A percentile compares a stretch with the other conserved stretches of the same genome.
Conservation (phyloP, 768 basidiomycete genomes). For the Tephrocybe rancida region DNA sequence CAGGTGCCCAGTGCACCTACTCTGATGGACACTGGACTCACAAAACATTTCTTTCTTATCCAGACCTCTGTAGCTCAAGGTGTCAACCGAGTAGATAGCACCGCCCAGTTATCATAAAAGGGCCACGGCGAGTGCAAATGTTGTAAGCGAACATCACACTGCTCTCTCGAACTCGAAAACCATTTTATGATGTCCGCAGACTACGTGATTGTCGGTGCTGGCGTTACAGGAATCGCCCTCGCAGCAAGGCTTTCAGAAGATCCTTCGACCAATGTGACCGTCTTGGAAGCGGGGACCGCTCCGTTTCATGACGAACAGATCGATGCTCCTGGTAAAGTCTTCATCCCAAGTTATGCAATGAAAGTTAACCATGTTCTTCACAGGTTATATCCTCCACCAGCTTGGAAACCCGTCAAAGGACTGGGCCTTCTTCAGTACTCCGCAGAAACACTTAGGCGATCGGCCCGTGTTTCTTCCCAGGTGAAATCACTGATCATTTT, state of each 20-base stretch:
- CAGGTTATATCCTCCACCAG: background rate
- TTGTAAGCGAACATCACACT: too few relatives aligned
- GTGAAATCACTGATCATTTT: background rate
- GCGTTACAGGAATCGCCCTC: background rate
- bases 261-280: background rate
- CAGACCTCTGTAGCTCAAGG: too few relatives aligned
- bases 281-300: background rate
- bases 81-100: too few relatives aligned
- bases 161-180: too few relatives aligned
- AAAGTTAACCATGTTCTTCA: background rate
- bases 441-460: background rate
- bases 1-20: too few relatives aligned
- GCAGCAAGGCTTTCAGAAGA: background rate
- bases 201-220: background rate
- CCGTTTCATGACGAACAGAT: background rate
- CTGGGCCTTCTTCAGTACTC: slow-evolving; percentile 3
- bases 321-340: background rate
- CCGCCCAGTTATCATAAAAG: too few relatives aligned
- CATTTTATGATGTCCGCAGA: background rate
- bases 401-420: background rate
- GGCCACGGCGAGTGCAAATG: too few relatives aligned
- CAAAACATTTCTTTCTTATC: too few relatives aligned
- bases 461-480: background rate
- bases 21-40: too few relatives aligned
- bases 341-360: background rate